Evolutionary conservation across 768 basidiomycete genomes (phyloP).

Genomic region (Collybia sordida): DNA sequence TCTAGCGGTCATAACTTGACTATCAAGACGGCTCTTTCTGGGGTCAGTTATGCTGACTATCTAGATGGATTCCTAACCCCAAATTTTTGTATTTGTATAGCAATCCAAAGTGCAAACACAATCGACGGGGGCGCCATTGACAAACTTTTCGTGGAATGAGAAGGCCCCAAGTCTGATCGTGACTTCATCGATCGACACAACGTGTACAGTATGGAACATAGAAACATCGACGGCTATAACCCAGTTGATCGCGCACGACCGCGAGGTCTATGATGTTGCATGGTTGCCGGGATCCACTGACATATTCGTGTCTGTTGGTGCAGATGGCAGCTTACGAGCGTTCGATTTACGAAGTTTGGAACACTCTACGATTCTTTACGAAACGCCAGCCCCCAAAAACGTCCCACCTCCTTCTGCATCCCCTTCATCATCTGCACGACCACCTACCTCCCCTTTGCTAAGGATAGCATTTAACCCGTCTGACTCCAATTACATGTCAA

Average conservation of each 20-base stretch:
- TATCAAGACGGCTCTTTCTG: slow-evolving; percentile 77
- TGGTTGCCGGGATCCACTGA: slow-evolving; percentile 96
- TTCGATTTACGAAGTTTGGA: slow-evolving; percentile 96
- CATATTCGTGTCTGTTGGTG: slow-evolving; percentile 97
- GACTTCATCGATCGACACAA: slow-evolving; percentile 97
- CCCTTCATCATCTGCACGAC: slow-evolving; percentile 60
- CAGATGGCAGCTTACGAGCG: slow-evolving; percentile 93
- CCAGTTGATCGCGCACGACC: slow-evolving; percentile 96
- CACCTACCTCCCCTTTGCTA: slow-evolving; percentile 77
- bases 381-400: slow-evolving; percentile 82
- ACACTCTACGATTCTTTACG: slow-evolving; percentile 98
- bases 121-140: slow-evolving; percentile 84
- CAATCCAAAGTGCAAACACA: slow-evolving; percentile 91
- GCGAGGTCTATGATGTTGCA: slow-evolving; percentile 96
- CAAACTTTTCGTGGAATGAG: slow-evolving; percentile 98
- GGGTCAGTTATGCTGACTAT: slow-evolving; percentile 49
- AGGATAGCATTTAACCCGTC: slow-evolving; percentile 90
- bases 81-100: slow-evolving; percentile 26
- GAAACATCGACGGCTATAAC: slow-evolving; percentile 92
- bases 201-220: slow-evolving; percentile 99
- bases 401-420: slow-evolving; percentile 57
- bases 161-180: slow-evolving; percentile 89
- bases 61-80: no score
- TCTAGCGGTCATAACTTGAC: slow-evolving; percentile 66
- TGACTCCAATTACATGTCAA: slow-evolving; percentile 94